Conservation (phyloP, 768 basidiomycete species). For the Paxillus rubicundulus region DNA sequence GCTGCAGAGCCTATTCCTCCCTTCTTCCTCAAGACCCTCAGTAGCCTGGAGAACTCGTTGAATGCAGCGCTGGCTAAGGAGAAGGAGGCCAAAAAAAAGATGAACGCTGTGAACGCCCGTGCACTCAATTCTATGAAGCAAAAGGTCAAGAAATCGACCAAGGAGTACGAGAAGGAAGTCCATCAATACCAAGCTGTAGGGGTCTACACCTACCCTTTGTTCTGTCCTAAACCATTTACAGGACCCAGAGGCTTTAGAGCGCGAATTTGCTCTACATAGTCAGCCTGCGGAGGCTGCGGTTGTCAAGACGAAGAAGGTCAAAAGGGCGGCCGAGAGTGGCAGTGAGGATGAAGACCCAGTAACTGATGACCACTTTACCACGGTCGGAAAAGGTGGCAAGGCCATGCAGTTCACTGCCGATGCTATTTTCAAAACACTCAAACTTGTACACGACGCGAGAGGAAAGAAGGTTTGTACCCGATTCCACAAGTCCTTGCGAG, state of each 20-base stretch:
- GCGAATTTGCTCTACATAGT: slow-evolving; percentile 59
- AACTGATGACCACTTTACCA: slow-evolving; percentile 71
- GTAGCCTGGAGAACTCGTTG: slow-evolving; percentile 73
- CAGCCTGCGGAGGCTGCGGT: slow-evolving; percentile 44
- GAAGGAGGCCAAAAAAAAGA: slow-evolving; percentile 92
- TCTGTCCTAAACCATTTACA: slow-evolving; percentile 29
- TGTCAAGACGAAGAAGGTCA: slow-evolving; percentile 36
- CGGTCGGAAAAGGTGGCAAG: slow-evolving; percentile 89
- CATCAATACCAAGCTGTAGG: slow-evolving; percentile 77
- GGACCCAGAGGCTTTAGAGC: slow-evolving; percentile 89
- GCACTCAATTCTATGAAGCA: slow-evolving; percentile 98
- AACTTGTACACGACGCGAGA: slow-evolving; percentile 88
- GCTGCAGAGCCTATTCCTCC: slow-evolving; percentile 83
- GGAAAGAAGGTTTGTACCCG: slow-evolving; percentile 82
- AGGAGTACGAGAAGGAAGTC: slow-evolving; percentile 84
- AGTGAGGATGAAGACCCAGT: slow-evolving; percentile 42
- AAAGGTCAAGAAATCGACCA: slow-evolving; percentile 86
- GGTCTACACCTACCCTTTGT: slow-evolving; percentile 1
- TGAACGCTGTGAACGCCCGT: slow-evolving; percentile 91
- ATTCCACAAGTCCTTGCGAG: neutral
- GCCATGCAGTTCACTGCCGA: slow-evolving; percentile 78
- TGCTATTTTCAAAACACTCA: slow-evolving; percentile 87
- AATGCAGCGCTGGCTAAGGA: slow-evolving; percentile 75
- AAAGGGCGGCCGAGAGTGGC: slow-evolving; percentile 32
- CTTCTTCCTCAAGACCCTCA: slow-evolving; percentile 75